phyloP scores from a whole-genome alignment of 2,329 filamentous ascomycete genomes.

The Botrytis medusae region DNA sequence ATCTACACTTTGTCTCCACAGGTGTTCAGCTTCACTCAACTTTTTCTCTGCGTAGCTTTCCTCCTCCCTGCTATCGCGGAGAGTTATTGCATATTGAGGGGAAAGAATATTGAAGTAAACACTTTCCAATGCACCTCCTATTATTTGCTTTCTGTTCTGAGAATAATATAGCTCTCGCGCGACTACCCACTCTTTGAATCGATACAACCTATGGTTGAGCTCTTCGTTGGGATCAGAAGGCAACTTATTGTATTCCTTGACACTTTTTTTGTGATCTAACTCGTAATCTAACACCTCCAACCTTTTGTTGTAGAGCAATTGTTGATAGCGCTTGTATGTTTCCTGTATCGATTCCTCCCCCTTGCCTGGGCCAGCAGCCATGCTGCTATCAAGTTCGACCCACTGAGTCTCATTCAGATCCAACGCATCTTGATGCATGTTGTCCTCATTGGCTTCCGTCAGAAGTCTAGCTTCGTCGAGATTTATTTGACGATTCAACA shows the following conservation, averaged over 20 bases:
- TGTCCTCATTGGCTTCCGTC: fast-evolving
- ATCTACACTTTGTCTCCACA: not conserved
- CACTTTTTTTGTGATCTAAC: not conserved
- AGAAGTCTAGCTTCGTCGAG: not conserved
- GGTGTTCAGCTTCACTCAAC: not conserved
- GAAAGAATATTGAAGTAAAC: not conserved
- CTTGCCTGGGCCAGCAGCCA: not conserved
- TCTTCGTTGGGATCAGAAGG: not conserved
- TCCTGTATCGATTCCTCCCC: not conserved
- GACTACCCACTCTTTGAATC: not conserved
- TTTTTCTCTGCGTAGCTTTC: not conserved
- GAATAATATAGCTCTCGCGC: not conserved
- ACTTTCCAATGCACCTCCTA: not conserved
- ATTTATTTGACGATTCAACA: not conserved
- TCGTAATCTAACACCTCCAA: not conserved
- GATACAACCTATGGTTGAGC: not conserved
- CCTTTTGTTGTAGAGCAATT: not conserved
- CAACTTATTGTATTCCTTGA: not conserved
- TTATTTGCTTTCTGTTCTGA: not conserved
- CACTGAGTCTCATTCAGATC: not conserved
- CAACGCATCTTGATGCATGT: not conserved
- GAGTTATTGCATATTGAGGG: fast-evolving
- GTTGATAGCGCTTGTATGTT: not conserved
- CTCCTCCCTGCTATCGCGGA: not conserved
- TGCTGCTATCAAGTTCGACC: not conserved